phyloP scores from a whole-genome alignment of 2,329 filamentous ascomycete species.

The Ophiostoma sp. region DNA sequence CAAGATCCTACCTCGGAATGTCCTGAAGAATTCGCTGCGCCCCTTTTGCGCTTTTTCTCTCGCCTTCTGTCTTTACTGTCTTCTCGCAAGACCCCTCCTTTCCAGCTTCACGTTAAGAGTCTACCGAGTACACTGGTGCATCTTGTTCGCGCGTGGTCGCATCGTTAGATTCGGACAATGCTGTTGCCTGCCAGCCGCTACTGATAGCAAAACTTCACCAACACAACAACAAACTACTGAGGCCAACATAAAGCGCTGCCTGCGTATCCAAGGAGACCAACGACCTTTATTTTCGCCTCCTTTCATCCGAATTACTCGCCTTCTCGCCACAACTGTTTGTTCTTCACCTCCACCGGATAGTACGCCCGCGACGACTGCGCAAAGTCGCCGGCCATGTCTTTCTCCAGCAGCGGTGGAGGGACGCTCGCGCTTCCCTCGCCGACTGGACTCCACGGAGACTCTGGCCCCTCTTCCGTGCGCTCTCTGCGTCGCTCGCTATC shows the following conservation, averaged over 20 bases:
- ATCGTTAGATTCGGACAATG: slow-evolving; percentile 12
- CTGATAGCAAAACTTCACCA: slow-evolving; percentile 13
- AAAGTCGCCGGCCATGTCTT: slow-evolving; percentile 49
- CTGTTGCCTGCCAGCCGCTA: slow-evolving; percentile 20
- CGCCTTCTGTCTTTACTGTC: background rate
- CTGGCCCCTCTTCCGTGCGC: slow-evolving; percentile 73
- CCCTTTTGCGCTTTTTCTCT: slow-evolving; percentile 15
- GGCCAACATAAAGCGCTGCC: slow-evolving; percentile 3
- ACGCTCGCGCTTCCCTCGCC: slow-evolving; percentile 86
- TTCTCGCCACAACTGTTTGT: slow-evolving; percentile 4
- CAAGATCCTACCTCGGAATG: slow-evolving; percentile 21
- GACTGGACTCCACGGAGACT: slow-evolving; percentile 77
- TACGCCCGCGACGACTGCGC: background rate
- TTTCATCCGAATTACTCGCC: background rate
- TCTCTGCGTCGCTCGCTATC: slow-evolving; percentile 85
- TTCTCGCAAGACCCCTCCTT: background rate
- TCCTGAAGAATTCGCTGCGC: slow-evolving; percentile 25
- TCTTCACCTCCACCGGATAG: background rate
- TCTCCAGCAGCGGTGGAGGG: slow-evolving; percentile 64
- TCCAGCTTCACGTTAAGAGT: background rate
- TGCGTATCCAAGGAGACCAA: background rate
- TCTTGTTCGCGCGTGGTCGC: background rate
- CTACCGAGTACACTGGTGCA: background rate
- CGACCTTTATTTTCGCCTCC: background rate
- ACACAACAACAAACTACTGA: background rate